Conservation (phyloP, 192 early-diverging fungal genomes). For the Coemansia sp. region DNA sequence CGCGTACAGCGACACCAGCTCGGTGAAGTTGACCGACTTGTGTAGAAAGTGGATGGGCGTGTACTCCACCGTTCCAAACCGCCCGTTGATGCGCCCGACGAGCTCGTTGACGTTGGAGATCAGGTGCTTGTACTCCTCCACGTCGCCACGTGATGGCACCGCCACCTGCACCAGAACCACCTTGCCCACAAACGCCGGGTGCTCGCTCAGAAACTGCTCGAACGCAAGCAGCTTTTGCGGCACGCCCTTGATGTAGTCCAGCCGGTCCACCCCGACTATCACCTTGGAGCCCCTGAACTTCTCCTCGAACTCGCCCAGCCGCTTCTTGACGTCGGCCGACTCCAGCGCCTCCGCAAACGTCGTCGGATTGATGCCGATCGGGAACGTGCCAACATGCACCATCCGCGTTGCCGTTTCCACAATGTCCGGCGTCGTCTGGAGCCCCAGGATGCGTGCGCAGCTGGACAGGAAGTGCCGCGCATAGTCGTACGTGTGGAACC, state of each 20-base stretch:
- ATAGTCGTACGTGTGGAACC: slow-evolving; percentile 99
- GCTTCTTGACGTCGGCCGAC: slow-evolving; percentile 61
- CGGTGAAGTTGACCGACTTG: slow-evolving; percentile 91
- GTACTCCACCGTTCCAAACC: slow-evolving; percentile 92
- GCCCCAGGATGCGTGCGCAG: slow-evolving; percentile 94
- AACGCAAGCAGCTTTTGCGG: slow-evolving; percentile 98
- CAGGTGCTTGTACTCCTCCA: slow-evolving; percentile 97
- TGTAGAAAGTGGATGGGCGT: slow-evolving; percentile 99
- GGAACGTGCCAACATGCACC: slow-evolving; percentile 97
- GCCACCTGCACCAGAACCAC: slow-evolving; percentile 97
- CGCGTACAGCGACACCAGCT: slow-evolving; percentile 94
- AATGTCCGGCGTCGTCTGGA: slow-evolving; percentile 89
- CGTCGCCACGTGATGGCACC: slow-evolving; percentile 96
- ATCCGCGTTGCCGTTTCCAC: slow-evolving; percentile 91
- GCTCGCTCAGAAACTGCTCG: slow-evolving; percentile 81
- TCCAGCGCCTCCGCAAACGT: slow-evolving; percentile 89
- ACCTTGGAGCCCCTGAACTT: slow-evolving; percentile 86
- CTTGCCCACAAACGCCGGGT: slow-evolving; percentile 91
- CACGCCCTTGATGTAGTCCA: slow-evolving; percentile 99
- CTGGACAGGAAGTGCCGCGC: slow-evolving; percentile 96
- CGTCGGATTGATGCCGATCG: slow-evolving; percentile 97
- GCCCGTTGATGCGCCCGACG: slow-evolving; percentile 97
- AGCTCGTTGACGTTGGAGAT: slow-evolving; percentile 93
- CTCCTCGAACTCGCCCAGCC: slow-evolving; percentile 78
- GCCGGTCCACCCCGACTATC: slow-evolving; percentile 95